Evolutionary conservation across 768 basidiomycete species (phyloP), one percentile per base, ranked within the genome.

Genomic region (Boletus coccyginus): DNA sequence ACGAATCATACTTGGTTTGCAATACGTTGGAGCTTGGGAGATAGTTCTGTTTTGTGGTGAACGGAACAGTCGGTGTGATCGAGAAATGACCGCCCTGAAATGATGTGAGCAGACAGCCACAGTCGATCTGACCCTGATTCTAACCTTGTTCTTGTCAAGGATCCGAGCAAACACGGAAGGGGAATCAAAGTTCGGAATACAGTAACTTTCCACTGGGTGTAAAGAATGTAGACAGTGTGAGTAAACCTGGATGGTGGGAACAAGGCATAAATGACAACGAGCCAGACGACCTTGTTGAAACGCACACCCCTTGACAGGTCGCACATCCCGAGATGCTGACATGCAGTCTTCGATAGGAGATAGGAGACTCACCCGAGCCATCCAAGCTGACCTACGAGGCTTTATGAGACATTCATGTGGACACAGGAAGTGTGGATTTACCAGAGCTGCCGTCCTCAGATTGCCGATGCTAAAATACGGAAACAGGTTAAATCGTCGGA

Each of bases 161-260:
- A 93, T 91, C 9, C 94, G 83, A 8, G 93, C 94, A 61, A 95
- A 96, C 47, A 96, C 79, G 17, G 90, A 93, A 5, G 94, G 94
- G 2, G 92, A 94, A 71, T 97, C 94, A 68, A 97, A 96, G 75
- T 94, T 80, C 1, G 94, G 94, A 29, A 95, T 81, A 64, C 94
- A 97, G 71, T 94, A 94, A 59, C 88, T 91, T 70, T 96, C 94
- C 60, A 96, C 90, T 92, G 54, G 24, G 41, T 50, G 35, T 12
- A 44, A 61, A 48, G 13, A 32, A n/a, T 12, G 21, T 19, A 54
- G 7, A 38, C 12, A 24, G 43, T 46, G 32, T 66, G 35, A 60
- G 57, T 38, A 59, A 38, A 2, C 6, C 45, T 41, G 31, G 7
- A 38, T 31, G 38, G 21, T 31, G 32, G 5, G 17, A 49, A 36